phyloP scores from a whole-genome alignment of 495 filamentous ascomycete species.

The Neurospora sp. region DNA sequence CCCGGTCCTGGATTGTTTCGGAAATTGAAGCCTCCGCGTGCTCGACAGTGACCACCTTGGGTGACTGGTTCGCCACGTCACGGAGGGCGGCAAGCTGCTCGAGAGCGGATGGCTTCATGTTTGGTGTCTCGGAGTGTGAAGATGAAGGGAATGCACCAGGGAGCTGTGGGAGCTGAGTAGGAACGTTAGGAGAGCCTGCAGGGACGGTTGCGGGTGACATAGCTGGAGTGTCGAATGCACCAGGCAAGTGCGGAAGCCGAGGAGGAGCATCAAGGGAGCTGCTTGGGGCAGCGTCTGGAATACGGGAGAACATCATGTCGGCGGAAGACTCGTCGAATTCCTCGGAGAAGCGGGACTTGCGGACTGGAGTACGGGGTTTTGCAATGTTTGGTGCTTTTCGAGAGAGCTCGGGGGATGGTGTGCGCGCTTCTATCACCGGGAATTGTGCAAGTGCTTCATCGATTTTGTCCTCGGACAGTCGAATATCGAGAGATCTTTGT shows the following conservation, averaged over 20 bases:
- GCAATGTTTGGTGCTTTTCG: not conserved
- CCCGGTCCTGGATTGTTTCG: not conserved
- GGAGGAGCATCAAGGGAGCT: not conserved
- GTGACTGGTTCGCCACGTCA: not conserved
- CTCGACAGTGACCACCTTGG: not conserved
- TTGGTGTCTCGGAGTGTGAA: not conserved
- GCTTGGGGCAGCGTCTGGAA: not conserved
- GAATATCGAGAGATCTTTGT: not conserved
- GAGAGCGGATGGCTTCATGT: not conserved
- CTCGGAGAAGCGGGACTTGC: not conserved
- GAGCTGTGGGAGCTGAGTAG: not conserved
- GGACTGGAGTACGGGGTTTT: not conserved
- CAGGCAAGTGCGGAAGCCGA: not conserved
- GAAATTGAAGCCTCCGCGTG: not conserved
- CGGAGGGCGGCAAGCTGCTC: not conserved
- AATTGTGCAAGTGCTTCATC: not conserved
- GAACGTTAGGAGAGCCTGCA: not conserved
- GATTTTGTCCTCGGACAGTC: not conserved
- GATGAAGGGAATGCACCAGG: not conserved
- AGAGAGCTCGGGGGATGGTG: not conserved
- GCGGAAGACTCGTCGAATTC: not conserved
- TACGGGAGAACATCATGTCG: not conserved
- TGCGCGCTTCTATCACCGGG: not conserved
- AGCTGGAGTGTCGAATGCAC: not conserved
- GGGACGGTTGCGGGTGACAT: not conserved